Conservation (phyloP, 495 filamentous ascomycete species). For the Aspergillus sclerotioniger region DNA sequence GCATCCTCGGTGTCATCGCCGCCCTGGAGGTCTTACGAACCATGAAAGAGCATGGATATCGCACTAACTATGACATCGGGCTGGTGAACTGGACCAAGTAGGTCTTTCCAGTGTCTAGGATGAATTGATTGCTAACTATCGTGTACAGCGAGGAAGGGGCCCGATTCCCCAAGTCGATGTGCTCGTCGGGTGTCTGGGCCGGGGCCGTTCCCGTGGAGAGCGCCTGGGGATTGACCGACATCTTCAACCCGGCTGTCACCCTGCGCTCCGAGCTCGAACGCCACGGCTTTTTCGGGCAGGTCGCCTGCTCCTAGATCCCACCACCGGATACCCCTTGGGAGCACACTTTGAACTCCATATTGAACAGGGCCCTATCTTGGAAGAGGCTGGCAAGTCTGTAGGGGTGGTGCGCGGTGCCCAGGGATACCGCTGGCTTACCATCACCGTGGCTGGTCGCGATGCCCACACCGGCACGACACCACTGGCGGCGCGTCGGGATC, state of each 20-base stretch:
- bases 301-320: conserved; percentile 23
- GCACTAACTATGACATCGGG: conserved; percentile 63
- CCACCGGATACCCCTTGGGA: conserved; percentile 44
- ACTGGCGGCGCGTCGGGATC: conserved; percentile 50
- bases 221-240: conserved; percentile 58
- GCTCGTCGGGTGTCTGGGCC: conserved; percentile 72
- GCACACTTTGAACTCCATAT: conserved; percentile 82
- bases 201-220: conserved; percentile 56
- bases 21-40: conserved; percentile 67
- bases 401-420: conserved; percentile 66
- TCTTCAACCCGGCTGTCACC: conserved; percentile 51
- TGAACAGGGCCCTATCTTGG: conserved; percentile 72
- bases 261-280: conserved; percentile 56
- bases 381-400: conserved; percentile 53
- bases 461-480: conserved; percentile 75
- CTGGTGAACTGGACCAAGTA: conserved; percentile 75
- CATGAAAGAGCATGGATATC: conserved; percentile 60
- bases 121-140: neutral
- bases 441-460: conserved; percentile 60
- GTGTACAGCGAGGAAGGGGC: conserved; percentile 64
- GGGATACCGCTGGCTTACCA: conserved; percentile 60
- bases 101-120: neutral
- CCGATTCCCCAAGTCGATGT: conserved; percentile 74
- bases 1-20: conserved; percentile 67
- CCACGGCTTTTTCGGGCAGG: conserved; percentile 63